Percentiles rank a stretch among this genome's conserved stretches.
Evolutionary conservation across 768 basidiomycete species (phyloP).

Genomic region (Amanita molliuscula): DNA sequence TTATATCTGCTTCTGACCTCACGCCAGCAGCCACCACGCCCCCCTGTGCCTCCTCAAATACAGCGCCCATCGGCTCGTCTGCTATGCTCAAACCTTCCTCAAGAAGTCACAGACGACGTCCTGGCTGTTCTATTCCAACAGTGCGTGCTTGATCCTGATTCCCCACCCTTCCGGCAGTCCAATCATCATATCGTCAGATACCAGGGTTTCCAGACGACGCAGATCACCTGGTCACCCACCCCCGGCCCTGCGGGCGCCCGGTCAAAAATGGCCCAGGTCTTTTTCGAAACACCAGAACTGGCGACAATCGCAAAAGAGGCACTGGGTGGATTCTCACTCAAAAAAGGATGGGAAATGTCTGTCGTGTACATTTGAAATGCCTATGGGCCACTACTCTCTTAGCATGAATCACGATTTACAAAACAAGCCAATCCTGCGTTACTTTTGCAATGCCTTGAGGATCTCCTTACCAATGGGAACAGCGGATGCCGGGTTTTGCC

Average conservation of each 20-base stretch:
- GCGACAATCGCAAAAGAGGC: conserved; percentile 74
- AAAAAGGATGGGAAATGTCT: conserved; percentile 78
- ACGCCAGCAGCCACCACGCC: conserved; percentile 24
- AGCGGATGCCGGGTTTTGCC: conserved; percentile 69
- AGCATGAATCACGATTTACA: background rate
- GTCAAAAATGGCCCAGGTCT: conserved; percentile 73
- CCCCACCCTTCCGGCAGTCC: background rate
- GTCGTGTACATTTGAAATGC: conserved; percentile 50
- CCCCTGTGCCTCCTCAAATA: conserved; percentile 33
- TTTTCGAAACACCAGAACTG: conserved; percentile 67
- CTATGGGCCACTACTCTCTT: background rate
- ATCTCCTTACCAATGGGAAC: conserved; percentile 44
- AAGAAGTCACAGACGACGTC: conserved; percentile 83
- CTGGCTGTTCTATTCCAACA: conserved; percentile 86
- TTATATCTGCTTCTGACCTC: conserved; percentile 20
- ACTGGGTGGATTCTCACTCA: conserved; percentile 77
- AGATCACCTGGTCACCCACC: conserved; percentile 59
- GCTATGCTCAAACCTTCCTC: conserved; percentile 78
- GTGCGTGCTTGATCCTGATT: conserved; percentile 36
- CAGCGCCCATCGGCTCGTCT: conserved; percentile 53
- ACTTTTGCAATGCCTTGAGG: conserved; percentile 25
- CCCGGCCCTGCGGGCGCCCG: conserved; percentile 53
- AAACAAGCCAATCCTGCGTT: background rate
- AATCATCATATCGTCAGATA: conserved; percentile 39
- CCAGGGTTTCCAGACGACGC: conserved; percentile 67